phyloP scores from a whole-genome alignment of 176 grass and related monocot species.

The Paspalum vaginatum region DNA sequence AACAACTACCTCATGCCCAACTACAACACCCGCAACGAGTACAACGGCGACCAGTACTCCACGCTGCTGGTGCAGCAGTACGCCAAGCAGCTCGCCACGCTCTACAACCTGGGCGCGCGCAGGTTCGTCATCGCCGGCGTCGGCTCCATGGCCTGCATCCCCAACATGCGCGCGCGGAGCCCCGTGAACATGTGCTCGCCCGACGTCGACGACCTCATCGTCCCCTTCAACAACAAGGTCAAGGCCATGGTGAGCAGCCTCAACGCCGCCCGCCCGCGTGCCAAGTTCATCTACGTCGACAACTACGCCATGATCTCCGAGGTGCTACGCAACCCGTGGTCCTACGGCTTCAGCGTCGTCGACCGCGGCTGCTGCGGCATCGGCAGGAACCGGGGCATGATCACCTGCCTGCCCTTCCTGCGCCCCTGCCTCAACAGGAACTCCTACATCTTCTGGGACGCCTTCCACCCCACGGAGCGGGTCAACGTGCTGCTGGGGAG shows the following conservation, averaged over 20 bases:
- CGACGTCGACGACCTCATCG: slow-evolving; percentile 81
- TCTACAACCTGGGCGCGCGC: slow-evolving; percentile 80
- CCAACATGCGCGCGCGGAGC: slow-evolving; percentile 74
- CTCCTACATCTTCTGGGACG: slow-evolving; percentile 93
- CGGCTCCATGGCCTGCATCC: slow-evolving; percentile 90
- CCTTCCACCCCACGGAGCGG: slow-evolving; percentile 90
- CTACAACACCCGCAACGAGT: slow-evolving; percentile 87
- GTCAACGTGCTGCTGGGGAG: slow-evolving; percentile 76
- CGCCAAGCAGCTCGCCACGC: slow-evolving; percentile 56
- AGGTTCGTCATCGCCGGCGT: slow-evolving; percentile 76
- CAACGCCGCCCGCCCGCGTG: slow-evolving; percentile 57
- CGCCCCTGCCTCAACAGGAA: slow-evolving; percentile 75
- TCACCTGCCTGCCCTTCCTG: slow-evolving; percentile 87
- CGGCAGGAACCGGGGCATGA: slow-evolving; percentile 73
- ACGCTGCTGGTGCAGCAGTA: slow-evolving; percentile 80
- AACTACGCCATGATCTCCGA: slow-evolving; percentile 76
- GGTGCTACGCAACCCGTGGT: slow-evolving; percentile 60
- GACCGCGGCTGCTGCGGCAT: slow-evolving; percentile 91
- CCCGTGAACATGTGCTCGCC: slow-evolving; percentile 62
- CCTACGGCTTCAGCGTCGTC: slow-evolving; percentile 74
- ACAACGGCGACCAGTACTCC: slow-evolving; percentile 81
- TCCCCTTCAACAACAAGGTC: slow-evolving; percentile 79
- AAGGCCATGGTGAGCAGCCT: slow-evolving; percentile 74
- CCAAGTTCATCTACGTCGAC: slow-evolving; percentile 90
- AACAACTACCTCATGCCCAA: slow-evolving; percentile 99